These are phyloP conservation scores for Elsinoe necatrix DNA, from an alignment of 2,329 filamentous ascomycete species.

Conservation along the genomic window DNA sequence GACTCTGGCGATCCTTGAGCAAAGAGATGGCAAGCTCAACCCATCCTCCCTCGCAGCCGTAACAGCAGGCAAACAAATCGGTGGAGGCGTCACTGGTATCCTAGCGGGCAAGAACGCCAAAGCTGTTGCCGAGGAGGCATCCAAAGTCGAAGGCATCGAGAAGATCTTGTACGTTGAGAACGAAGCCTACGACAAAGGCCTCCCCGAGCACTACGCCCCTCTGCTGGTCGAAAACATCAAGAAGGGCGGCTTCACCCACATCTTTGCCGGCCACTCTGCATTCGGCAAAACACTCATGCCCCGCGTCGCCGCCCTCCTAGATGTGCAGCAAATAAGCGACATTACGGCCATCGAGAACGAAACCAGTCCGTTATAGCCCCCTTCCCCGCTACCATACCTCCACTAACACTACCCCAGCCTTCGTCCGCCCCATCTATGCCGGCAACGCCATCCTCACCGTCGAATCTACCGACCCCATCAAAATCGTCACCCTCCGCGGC, in stretches of 20 bases:
- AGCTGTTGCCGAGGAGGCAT: constrained; percentile 67
- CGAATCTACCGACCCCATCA: constrained; percentile 75
- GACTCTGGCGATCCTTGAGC: constrained; percentile 84
- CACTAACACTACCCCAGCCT: constrained; percentile 43
- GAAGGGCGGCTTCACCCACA: constrained; percentile 86
- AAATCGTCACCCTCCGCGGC: constrained; percentile 84
- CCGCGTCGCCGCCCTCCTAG: constrained; percentile 80
- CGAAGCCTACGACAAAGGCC: constrained; percentile 82
- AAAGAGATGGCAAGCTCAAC: constrained; percentile 81
- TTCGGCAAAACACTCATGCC: constrained; percentile 96
- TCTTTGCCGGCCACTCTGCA: constrained; percentile 82
- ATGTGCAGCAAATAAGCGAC: constrained; percentile 89
- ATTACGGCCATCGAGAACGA: constrained; percentile 79
- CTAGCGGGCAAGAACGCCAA: constrained; percentile 74
- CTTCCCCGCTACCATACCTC: background rate
- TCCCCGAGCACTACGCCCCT: constrained; percentile 91
- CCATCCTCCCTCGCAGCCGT: constrained; percentile 74
- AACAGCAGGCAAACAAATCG: constrained; percentile 76
- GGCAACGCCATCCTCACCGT: constrained; percentile 96
- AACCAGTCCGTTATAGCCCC: constrained; percentile 49
- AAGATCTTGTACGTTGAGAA: constrained; percentile 89
- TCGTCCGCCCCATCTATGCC: constrained; percentile 93
- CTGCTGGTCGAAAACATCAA: constrained; percentile 94
- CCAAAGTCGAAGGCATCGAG: constrained; percentile 81
- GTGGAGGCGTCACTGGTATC: constrained; percentile 77